phyloP scores from a whole-genome alignment of 1,284 basidiomycete species.

The Ceratobasidium sp. region DNA sequence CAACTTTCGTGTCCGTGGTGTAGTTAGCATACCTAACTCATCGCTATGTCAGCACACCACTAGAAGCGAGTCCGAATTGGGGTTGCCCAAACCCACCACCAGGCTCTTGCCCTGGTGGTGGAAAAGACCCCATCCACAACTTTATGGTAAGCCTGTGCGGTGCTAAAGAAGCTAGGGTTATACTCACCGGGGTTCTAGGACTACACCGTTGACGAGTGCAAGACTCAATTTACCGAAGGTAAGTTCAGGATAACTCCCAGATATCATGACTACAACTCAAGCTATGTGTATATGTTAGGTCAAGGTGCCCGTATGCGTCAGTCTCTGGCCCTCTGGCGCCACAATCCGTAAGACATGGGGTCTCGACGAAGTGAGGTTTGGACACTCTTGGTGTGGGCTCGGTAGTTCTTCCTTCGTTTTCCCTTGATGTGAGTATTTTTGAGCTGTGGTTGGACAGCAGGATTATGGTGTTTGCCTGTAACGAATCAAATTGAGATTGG shows the following conservation, averaged over 20 bases:
- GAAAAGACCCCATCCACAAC: slow-evolving; percentile 1
- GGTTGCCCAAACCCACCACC: neutral
- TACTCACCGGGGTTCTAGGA: neutral
- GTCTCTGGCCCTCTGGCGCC: too few relatives aligned
- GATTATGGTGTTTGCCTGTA: too few relatives aligned
- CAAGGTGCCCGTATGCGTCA: neutral
- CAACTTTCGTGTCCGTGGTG: too few relatives aligned
- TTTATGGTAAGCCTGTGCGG: neutral
- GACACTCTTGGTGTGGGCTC: too few relatives aligned
- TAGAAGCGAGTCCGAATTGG: neutral
- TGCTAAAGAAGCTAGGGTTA: neutral
- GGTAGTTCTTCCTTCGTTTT: too few relatives aligned
- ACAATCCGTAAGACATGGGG: too few relatives aligned
- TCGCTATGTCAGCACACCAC: neutral
- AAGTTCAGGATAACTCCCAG: neutral
- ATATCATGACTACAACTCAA: neutral
- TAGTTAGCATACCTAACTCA: neutral
- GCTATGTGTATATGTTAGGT: neutral
- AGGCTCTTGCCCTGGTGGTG: neutral
- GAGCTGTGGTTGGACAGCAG: too few relatives aligned
- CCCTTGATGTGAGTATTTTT: too few relatives aligned
- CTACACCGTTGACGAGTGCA: slow-evolving; percentile 8
- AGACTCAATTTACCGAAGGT: slow-evolving; percentile 7
- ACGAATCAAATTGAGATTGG: too few relatives aligned
- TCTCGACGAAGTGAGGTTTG: too few relatives aligned